Percentiles rank a stretch among this genome's conserved stretches.
These are phyloP conservation scores for Apocynum venetum DNA, from an alignment of 257 asterid species.

Conservation along the genomic window DNA sequence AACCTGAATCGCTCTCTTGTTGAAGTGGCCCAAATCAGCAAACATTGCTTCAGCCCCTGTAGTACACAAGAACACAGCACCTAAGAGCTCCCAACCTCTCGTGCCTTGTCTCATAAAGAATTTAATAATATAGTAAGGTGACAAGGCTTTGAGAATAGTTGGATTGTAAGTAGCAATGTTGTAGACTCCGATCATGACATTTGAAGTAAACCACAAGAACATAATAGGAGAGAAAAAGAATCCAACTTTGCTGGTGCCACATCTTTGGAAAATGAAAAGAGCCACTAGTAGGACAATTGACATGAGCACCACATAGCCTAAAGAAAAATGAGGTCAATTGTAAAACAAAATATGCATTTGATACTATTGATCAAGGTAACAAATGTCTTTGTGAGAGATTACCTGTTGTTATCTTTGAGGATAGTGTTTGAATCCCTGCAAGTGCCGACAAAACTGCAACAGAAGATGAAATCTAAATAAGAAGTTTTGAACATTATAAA, in stretches of 20 bases:
- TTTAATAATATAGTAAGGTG: conserved; percentile 24
- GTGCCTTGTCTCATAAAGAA: conserved; percentile 16
- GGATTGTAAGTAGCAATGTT: conserved; percentile 22
- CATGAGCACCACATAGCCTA: conserved; percentile 28
- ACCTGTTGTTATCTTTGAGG: conserved; percentile 23
- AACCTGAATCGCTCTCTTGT: conserved; percentile 28
- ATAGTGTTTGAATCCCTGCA: conserved; percentile 18
- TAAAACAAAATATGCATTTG: neutral
- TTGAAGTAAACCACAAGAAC: conserved; percentile 23
- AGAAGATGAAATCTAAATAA: neutral
- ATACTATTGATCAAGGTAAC: neutral
- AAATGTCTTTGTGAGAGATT: too few species aligned
- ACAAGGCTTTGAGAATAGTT: conserved; percentile 21
- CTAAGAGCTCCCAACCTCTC: conserved; percentile 25
- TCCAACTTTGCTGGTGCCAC: conserved; percentile 36
- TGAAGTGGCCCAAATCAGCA: conserved; percentile 34
- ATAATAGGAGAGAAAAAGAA: conserved; percentile 28
- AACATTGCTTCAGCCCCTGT: conserved; percentile 36
- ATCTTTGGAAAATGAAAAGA: conserved; percentile 24
- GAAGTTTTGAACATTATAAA: neutral
- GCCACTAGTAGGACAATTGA: conserved; percentile 14
- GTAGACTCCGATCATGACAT: conserved; percentile 22
- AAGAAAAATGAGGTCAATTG: neutral
- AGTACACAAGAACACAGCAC: conserved; percentile 28
- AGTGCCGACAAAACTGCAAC: conserved; percentile 29